phyloP scores from a whole-genome alignment of 1,284 basidiomycete species.

The Ustilago hordei region DNA sequence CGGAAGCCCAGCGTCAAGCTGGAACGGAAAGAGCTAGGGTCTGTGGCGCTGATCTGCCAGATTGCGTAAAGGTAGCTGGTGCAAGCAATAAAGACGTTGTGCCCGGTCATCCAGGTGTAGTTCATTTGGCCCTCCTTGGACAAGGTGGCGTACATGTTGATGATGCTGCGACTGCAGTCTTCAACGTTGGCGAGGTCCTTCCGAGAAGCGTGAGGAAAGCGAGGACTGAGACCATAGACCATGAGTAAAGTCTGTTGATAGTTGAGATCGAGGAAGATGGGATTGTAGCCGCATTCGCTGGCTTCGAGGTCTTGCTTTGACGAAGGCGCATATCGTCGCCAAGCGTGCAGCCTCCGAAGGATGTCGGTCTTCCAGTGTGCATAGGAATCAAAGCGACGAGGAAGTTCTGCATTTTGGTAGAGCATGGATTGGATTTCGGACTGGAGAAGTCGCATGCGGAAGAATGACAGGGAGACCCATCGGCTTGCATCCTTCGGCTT shows the following conservation, averaged over 20 bases:
- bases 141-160: constrained; percentile 53
- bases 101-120: constrained; percentile 55
- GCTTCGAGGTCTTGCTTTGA: constrained; percentile 44
- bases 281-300: constrained; percentile 50
- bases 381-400: constrained; percentile 44
- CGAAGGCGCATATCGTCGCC: constrained; percentile 49
- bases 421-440: constrained; percentile 53
- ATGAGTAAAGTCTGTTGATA: constrained; percentile 55
- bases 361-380: constrained; percentile 52
- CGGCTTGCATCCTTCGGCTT: constrained; percentile 47
- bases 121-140: constrained; percentile 55
- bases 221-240: constrained; percentile 50
- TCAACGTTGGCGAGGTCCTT: constrained; percentile 50
- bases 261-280: constrained; percentile 57
- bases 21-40: constrained; percentile 38
- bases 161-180: constrained; percentile 53
- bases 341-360: constrained; percentile 41
- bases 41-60: constrained; percentile 50
- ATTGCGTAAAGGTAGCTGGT: constrained; percentile 48
- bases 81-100: constrained; percentile 51
- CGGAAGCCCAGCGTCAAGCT: constrained; percentile 42
- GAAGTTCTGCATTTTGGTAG: constrained; percentile 50
- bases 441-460: constrained; percentile 52
- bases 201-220: constrained; percentile 44
- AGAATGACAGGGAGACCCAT: constrained; percentile 52